Conservation (phyloP, 169 alveolate genomes). For the Plasmodium inui region DNA sequence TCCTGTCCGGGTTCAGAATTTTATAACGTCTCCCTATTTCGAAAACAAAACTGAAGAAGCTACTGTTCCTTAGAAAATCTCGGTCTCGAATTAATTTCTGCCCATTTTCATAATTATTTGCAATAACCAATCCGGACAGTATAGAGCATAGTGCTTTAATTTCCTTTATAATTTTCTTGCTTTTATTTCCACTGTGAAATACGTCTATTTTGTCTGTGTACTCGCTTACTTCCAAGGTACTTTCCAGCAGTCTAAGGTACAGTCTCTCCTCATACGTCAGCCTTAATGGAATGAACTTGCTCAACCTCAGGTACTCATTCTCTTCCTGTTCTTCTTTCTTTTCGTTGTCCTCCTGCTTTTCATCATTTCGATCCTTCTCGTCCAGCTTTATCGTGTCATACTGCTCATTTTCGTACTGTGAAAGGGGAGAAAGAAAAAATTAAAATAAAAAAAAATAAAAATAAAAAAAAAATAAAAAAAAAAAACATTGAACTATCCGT, state of each 20-base stretch:
- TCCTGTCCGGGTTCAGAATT: conserved; percentile 92
- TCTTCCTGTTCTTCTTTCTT: conserved; percentile 57
- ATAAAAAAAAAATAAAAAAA: not conserved
- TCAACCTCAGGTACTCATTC: conserved; percentile 56
- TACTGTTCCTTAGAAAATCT: conserved; percentile 85
- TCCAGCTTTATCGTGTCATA: conserved; percentile 47
- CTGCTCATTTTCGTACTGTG: conserved; percentile 73
- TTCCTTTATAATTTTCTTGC: conserved; percentile 86
- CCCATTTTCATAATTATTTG: conserved; percentile 92
- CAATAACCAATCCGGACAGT: conserved; percentile 91
- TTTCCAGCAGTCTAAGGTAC: conserved; percentile 89
- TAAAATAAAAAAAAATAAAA: not conserved
- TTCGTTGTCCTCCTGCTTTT: not conserved
- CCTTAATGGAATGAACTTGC: conserved; percentile 79
- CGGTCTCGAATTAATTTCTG: conserved; percentile 88
- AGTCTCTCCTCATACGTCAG: conserved; percentile 86
- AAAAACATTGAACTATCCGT: not conserved
- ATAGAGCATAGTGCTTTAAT: conserved; percentile 91
- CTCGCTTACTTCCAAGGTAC: conserved; percentile 91
- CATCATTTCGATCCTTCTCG: conserved; percentile 1
- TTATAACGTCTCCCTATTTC: conserved; percentile 94
- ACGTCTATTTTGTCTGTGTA: conserved; percentile 92
- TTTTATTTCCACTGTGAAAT: conserved; percentile 83
- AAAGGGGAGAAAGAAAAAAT: not conserved
- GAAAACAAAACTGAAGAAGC: conserved; percentile 89